These are phyloP conservation scores for Sporobolomyces phaffii DNA, from an alignment of 768 basidiomycete genomes.

Conservation along the genomic window DNA sequence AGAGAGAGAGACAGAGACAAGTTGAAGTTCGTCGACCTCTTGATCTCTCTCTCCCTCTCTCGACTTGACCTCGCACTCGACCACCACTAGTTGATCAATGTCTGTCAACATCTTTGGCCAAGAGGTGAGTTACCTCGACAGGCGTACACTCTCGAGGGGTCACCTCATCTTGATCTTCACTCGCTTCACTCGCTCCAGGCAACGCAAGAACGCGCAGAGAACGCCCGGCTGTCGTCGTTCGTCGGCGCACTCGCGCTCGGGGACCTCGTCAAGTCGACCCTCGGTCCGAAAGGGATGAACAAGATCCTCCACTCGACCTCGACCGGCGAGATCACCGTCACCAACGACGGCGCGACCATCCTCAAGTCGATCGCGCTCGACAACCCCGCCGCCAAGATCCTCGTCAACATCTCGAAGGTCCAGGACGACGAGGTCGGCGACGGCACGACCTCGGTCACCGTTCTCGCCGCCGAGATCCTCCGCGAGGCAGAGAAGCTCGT, in stretches of 20 bases:
- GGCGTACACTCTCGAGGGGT: too few relatives aligned
- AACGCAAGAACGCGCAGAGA: slow-evolving; percentile 81
- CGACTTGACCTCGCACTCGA: too few relatives aligned
- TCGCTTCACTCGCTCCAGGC: slow-evolving; percentile 28
- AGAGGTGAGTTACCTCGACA: slow-evolving; percentile 24
- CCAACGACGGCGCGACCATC: slow-evolving; percentile 98
- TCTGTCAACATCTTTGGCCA: slow-evolving; percentile 66
- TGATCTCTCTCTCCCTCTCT: too few relatives aligned
- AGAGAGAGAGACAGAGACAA: too few relatives aligned
- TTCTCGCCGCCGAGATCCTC: slow-evolving; percentile 81
- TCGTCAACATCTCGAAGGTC: slow-evolving; percentile 99
- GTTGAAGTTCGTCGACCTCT: background rate
- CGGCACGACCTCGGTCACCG: slow-evolving; percentile 82
- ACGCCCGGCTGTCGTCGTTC: slow-evolving; percentile 90
- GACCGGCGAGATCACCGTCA: slow-evolving; percentile 87
- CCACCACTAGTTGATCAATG: too few relatives aligned
- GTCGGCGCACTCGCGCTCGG: slow-evolving; percentile 95
- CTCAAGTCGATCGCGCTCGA: slow-evolving; percentile 95
- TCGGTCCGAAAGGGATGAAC: slow-evolving; percentile 99
- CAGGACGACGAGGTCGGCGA: slow-evolving; percentile 99
- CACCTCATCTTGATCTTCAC: background rate
- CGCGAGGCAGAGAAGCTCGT: slow-evolving; percentile 94
- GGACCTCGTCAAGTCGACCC: slow-evolving; percentile 95
- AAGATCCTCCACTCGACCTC: slow-evolving; percentile 93
- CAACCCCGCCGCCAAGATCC: slow-evolving; percentile 97